These are phyloP conservation scores for Vitis labrusca DNA, from an alignment of 164 flowering plant genomes.

Conservation along the genomic window DNA sequence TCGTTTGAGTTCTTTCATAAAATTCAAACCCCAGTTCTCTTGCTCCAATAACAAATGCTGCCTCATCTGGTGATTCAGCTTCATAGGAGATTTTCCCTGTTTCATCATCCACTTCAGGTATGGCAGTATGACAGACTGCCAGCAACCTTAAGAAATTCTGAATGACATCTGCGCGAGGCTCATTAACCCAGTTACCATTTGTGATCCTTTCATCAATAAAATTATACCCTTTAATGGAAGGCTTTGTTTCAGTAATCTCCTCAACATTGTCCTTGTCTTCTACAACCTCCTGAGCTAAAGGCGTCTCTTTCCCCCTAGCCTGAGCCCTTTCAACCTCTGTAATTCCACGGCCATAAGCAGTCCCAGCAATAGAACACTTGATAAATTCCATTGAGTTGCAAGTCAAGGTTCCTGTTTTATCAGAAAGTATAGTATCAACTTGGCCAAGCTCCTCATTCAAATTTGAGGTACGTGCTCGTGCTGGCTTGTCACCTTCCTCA, in stretches of 20 bases:
- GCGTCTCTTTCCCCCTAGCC: slow-evolving; percentile 47
- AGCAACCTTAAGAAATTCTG: slow-evolving; percentile 58
- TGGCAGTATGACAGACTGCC: slow-evolving; percentile 77
- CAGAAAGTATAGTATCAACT: slow-evolving; percentile 84
- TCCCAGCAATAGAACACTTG: slow-evolving; percentile 80
- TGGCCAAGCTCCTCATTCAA: slow-evolving; percentile 91
- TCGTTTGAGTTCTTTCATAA: slow-evolving; percentile 56
- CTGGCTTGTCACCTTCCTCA: slow-evolving; percentile 73
- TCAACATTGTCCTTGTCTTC: slow-evolving; percentile 18
- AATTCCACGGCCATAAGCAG: slow-evolving; percentile 64
- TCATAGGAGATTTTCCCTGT: slow-evolving; percentile 56
- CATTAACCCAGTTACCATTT: slow-evolving; percentile 72
- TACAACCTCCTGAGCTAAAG: slow-evolving; percentile 21
- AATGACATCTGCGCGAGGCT: slow-evolving; percentile 52
- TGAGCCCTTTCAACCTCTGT: slow-evolving; percentile 78
- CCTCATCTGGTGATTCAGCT: slow-evolving; percentile 90
- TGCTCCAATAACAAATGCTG: slow-evolving; percentile 72
- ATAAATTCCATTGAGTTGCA: slow-evolving; percentile 91
- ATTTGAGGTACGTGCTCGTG: slow-evolving; percentile 80
- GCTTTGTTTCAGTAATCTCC: slow-evolving; percentile 25
- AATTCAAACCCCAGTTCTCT: slow-evolving; percentile 75
- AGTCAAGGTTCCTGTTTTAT: slow-evolving; percentile 88
- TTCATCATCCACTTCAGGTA: slow-evolving; percentile 61
- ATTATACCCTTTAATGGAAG: slow-evolving; percentile 62
- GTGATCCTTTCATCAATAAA: slow-evolving; percentile 71